Evolutionary conservation across 805 yeast genomes (phyloP).

Genomic region (Wickerhamomyces bovis): DNA sequence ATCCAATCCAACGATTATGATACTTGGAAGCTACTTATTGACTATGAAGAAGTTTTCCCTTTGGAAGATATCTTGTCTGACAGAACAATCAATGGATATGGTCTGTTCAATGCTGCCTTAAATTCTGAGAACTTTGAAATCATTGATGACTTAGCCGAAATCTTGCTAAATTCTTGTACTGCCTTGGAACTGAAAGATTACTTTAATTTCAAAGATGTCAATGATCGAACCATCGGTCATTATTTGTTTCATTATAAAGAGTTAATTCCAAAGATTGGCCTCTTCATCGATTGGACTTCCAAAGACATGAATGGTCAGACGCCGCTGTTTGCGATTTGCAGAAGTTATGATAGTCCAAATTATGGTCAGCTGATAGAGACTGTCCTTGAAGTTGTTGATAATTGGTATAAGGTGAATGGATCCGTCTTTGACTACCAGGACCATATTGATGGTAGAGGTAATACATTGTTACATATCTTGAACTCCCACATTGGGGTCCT

Average conservation of each 20-base stretch:
- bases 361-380: conserved; percentile 44
- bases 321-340: conserved; percentile 66
- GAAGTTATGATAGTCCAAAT: conserved; percentile 73
- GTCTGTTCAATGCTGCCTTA: conserved; percentile 58
- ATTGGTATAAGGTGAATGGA: conserved; percentile 33
- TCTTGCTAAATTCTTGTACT: conserved; percentile 38
- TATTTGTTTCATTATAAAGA: conserved; percentile 53
- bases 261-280: conserved; percentile 49
- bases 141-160: conserved; percentile 39
- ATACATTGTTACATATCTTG: conserved; percentile 70
- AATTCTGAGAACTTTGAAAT: conserved; percentile 44
- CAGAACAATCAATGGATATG: conserved; percentile 45
- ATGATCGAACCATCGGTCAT: conserved; percentile 66
- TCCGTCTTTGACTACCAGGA: conserved; percentile 40
- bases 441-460: conserved; percentile 70
- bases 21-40: conserved; percentile 43
- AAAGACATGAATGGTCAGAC: conserved; percentile 67
- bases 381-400: conserved; percentile 38
- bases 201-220: conserved; percentile 43
- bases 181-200: conserved; percentile 42
- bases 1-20: conserved; percentile 40
- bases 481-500: conserved; percentile 41
- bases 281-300: conserved; percentile 58
- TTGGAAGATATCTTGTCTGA: conserved; percentile 67
- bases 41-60: conserved; percentile 44